A percentile compares a stretch with the other conserved stretches of the same genome.
These are phyloP conservation scores for Colletotrichum salicis DNA, from an alignment of 2,329 filamentous ascomycete species.

Conservation along the genomic window DNA sequence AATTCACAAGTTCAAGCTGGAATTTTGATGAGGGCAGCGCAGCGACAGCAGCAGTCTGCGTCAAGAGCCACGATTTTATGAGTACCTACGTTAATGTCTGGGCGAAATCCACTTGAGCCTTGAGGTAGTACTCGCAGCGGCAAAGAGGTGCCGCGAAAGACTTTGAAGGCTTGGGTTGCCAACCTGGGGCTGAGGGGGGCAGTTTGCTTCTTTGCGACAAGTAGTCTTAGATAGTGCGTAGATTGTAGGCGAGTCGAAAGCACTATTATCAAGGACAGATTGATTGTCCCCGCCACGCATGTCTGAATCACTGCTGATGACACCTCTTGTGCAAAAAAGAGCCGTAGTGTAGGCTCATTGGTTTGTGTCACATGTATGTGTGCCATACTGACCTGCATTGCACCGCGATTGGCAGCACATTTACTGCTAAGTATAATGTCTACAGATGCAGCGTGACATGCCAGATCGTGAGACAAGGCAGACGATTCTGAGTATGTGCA, in stretches of 20 bases:
- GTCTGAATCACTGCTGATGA: conserved; percentile 30
- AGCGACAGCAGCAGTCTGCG: neutral
- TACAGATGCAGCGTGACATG: neutral
- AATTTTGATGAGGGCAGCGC: neutral
- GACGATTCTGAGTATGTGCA: neutral
- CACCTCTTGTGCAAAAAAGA: conserved; percentile 15
- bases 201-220: neutral
- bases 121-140: conserved; percentile 24
- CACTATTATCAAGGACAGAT: conserved; percentile 14
- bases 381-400: neutral
- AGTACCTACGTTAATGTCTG: neutral
- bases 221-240: conserved; percentile 23
- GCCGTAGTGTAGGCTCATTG: neutral
- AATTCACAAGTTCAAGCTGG: neutral
- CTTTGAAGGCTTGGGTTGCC: conserved; percentile 25
- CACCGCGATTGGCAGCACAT: neutral
- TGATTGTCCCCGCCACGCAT: conserved; percentile 15
- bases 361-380: conserved; percentile 16
- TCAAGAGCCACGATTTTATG: neutral
- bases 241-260: neutral
- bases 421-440: neutral
- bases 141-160: conserved; percentile 26
- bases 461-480: too few relatives aligned
- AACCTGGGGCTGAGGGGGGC: conserved; percentile 1
- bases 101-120: conserved; percentile 4